Base-by-base conservation (phyloP, 179 eudicot genomes). In the Patellifolia procumbens region DNA sequence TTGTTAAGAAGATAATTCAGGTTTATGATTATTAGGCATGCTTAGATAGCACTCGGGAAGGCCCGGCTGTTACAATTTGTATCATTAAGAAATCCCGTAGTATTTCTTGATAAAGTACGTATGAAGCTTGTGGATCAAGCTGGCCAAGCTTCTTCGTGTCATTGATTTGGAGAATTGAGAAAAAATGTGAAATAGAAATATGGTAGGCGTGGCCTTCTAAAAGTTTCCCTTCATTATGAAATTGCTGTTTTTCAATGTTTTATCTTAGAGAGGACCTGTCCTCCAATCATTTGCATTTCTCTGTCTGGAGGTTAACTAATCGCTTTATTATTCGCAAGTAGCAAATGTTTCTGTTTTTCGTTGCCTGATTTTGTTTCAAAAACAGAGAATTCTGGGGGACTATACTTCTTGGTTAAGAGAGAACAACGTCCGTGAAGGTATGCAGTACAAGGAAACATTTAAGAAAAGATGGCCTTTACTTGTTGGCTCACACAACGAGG, bases 341-440 rank as follows among this genome's bases (percentile, higher is more conserved):
- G 17, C 56, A 49, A 35, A 77, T 4, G 34, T 19, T n/a, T 65
- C 31, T 2, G 6, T 55, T 56, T 39, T 64, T 16, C 66, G 10
- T 43, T 71, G 42, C 31, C 73, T 64, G 19, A 26, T 62, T 39
- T 48, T 66, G 6, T 28, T 10, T 42, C 16, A 3, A 7, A 73
- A 72, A 78, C 81, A 95, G 99, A 89, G 82, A 78, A 85, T 93
- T 53, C 87, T 91, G 24, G 83, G 79, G 62, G 91, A 88, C 67
- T 96, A 96, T 79, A 75, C 80, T 59, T 70, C 77, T 72, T 96
- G 99, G 99, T 85, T 96, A 70, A 80, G 83, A 67, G 87, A 90
- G 75, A 89, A 66, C 80, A 87, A 84, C 80, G 80, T 76, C 35
- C 80, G 82, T 81, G 91, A 93, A 89, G 90, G 85, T 79, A 86